phyloP scores from a whole-genome alignment of 2,329 filamentous ascomycete genomes.

The Pestalotiopsis sp. region DNA sequence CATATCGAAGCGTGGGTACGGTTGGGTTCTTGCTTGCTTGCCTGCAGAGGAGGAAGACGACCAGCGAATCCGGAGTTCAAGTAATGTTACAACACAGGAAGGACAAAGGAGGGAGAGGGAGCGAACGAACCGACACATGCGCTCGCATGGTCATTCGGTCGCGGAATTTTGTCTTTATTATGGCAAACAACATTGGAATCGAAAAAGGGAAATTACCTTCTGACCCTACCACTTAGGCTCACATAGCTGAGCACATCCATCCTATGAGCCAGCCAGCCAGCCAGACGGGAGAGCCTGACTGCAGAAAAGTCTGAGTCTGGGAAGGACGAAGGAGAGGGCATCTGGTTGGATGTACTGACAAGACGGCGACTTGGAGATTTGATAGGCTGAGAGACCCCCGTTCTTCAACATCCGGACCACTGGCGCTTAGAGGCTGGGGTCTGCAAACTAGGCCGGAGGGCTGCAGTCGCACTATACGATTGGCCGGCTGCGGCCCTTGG shows the following conservation, averaged over 20 bases:
- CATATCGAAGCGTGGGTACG: constrained; percentile 27
- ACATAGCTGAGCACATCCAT: constrained; percentile 32
- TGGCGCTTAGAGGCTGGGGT: constrained; percentile 51
- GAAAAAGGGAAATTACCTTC: constrained; percentile 25
- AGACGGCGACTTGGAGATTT: constrained; percentile 35
- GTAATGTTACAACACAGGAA: constrained; percentile 12
- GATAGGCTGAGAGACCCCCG: constrained; percentile 44
- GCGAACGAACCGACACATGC: constrained; percentile 9
- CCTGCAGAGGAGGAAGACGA: constrained; percentile 23
- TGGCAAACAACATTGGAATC: constrained; percentile 16
- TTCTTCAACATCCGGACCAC: constrained; percentile 37
- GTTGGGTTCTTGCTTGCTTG: neutral
- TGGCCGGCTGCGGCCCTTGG: constrained; percentile 39
- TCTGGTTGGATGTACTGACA: neutral
- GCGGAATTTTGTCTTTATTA: constrained; percentile 29
- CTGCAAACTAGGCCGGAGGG: constrained; percentile 41
- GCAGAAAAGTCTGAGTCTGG: neutral
- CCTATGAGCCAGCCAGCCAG: constrained; percentile 30
- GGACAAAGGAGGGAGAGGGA: constrained; percentile 20
- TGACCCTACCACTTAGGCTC: constrained; percentile 31
- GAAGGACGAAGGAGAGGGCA: neutral
- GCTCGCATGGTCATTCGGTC: constrained; percentile 24
- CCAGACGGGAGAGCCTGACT: constrained; percentile 31
- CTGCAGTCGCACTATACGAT: constrained; percentile 45
- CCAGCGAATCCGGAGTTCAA: constrained; percentile 28